Base-by-base conservation (phyloP, 257 asterid species). In the Marsdenia floribunda region DNA sequence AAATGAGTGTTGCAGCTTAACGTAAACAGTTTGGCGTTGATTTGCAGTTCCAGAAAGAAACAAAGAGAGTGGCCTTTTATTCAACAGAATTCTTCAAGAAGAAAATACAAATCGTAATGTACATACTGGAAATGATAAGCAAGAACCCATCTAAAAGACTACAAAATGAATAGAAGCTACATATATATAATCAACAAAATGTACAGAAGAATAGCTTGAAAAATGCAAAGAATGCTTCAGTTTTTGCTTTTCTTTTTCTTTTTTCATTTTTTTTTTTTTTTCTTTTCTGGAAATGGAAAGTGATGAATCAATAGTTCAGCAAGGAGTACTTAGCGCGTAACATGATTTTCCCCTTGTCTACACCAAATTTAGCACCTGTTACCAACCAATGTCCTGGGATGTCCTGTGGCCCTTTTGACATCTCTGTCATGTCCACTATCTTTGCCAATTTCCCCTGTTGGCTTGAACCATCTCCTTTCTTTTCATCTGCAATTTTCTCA, bases 341-440 rank as follows among this genome's bases (percentile, higher is more conserved):
- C 77, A 90, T 88, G 61, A 95, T 92, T 74, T 70, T 90, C 59
- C 98, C 99, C 80, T 90, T 92, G 78, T 95, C 98, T 44, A 95
- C 96, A n/a, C 99, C 99, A 75, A 95, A 97, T 87, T 95, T 95
- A n/a, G 99, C 99, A 65, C 99, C 99, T 0, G 99, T 95, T 12
- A 95, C 97, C 78, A 95, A 44, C 99, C 99, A 95, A 73, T 95
- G 99, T 3, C 99, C 99, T 0, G 99, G 99, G 76, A 89, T 84
- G 79, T 95, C 99, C 59, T 92, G 98, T 4, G 99, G 99, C 54
- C 99, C 99, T 76, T 90, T 95, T n/a, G 87, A 89, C 99, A 95
- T 90, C 77, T 95, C 99, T 13, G 98, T 88, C 87, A 86, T 84
- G 75, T 95, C 99, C 72, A 95, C 99, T 15, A 95, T 89, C 76